A percentile compares a stretch with the other conserved stretches of the same genome.
Evolutionary conservation across 768 basidiomycete genomes (phyloP).

Genomic region (Mycena indigotica): DNA sequence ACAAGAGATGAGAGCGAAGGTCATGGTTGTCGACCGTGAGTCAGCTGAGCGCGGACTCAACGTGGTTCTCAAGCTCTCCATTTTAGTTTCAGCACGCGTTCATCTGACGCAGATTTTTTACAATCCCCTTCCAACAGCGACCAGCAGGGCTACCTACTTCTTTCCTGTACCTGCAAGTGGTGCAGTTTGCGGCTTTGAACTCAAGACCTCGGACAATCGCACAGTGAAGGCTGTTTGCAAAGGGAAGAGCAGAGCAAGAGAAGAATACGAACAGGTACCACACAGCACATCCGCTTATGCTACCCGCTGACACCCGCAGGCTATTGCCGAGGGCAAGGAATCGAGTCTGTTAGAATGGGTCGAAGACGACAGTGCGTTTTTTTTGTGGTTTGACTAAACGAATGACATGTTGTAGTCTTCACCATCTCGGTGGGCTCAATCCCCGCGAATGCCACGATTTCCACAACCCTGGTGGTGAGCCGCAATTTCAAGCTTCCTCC

Average conservation of each 20-base stretch:
- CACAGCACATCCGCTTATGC: not conserved
- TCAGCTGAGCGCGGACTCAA: not conserved
- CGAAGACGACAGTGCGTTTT: conserved; percentile 51
- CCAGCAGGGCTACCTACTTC: conserved; percentile 51
- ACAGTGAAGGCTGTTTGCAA: conserved; percentile 48
- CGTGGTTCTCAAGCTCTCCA: not conserved
- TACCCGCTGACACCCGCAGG: conserved; percentile 23
- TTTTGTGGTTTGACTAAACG: not conserved
- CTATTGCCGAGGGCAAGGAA: conserved; percentile 39
- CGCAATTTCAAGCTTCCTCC: not conserved
- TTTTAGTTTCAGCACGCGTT: conserved; percentile 46
- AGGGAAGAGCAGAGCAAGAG: conserved; percentile 46
- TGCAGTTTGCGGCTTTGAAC: conserved; percentile 57
- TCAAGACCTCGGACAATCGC: conserved; percentile 46
- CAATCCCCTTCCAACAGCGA: conserved; percentile 40
- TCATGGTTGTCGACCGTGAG: conserved; percentile 47
- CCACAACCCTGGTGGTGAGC: conserved; percentile 45
- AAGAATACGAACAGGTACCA: conserved; percentile 34
- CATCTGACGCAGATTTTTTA: conserved; percentile 42
- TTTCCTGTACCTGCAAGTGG: conserved; percentile 61
- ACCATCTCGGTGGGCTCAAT: conserved; percentile 60
- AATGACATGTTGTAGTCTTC: conserved; percentile 42
- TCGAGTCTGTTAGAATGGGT: conserved; percentile 52
- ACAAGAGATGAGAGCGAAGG: conserved; percentile 43
- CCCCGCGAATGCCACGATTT: conserved; percentile 42